Evolutionary conservation across 2,329 filamentous ascomycete genomes (phyloP).

Genomic region (Coleophoma eucalyptorum): DNA sequence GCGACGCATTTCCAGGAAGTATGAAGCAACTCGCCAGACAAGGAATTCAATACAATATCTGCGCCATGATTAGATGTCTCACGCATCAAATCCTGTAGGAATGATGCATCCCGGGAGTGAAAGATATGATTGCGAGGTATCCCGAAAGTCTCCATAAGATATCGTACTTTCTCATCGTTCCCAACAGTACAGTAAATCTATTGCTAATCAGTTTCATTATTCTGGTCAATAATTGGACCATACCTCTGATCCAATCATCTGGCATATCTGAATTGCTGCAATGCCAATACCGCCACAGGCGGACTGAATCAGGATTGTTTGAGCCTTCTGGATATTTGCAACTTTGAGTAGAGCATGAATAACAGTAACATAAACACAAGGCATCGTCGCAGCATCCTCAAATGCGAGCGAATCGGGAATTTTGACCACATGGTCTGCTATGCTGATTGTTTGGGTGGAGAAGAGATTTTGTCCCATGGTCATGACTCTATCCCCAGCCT

Average conservation of each 20-base stretch:
- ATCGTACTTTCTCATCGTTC: slow-evolving; percentile 5
- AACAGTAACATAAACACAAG: slow-evolving; percentile 11
- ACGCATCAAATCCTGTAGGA: slow-evolving; percentile 13
- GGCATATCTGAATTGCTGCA: slow-evolving; percentile 25
- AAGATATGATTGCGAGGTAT: slow-evolving; percentile 3
- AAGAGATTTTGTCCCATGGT: slow-evolving; percentile 4
- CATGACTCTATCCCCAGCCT: slow-evolving; percentile 20
- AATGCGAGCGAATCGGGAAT: slow-evolving; percentile 11
- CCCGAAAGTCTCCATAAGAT: slow-evolving; percentile 7
- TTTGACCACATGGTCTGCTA: slow-evolving; percentile 2
- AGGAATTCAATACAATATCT: slow-evolving; percentile 21
- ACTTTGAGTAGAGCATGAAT: slow-evolving; percentile 10
- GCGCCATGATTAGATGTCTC: slow-evolving; percentile 18
- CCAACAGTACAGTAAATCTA: slow-evolving; percentile 24
- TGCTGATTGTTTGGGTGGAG: neutral
- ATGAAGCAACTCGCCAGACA: slow-evolving; percentile 14
- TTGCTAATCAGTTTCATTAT: neutral
- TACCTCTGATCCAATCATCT: slow-evolving; percentile 24
- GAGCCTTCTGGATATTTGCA: slow-evolving; percentile 7
- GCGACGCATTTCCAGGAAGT: slow-evolving; percentile 28
- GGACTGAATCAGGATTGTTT: slow-evolving; percentile 27
- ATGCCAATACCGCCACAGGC: slow-evolving; percentile 26
- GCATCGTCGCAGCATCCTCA: slow-evolving; percentile 12
- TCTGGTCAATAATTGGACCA: slow-evolving; percentile 3
- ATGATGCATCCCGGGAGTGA: slow-evolving; percentile 9